These are phyloP conservation scores for Candida anutae DNA, from an alignment of 1,139 yeast species.

Conservation along the genomic window DNA sequence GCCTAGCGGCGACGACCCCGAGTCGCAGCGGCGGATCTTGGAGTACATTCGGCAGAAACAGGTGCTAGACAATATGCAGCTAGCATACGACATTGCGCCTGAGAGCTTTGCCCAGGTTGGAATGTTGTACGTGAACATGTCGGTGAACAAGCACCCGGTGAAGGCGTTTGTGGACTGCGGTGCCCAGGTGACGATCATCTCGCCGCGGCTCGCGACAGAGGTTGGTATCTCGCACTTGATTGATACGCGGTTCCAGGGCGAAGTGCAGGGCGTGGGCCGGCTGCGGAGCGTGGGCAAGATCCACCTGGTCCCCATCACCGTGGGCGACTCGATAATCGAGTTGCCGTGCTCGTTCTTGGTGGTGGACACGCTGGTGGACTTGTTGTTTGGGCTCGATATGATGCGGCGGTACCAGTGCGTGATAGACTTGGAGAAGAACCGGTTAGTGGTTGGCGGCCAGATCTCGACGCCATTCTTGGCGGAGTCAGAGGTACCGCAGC, in stretches of 20 bases:
- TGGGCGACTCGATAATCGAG: slow-evolving; percentile 46
- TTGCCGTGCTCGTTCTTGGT: slow-evolving; percentile 80
- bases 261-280: slow-evolving; percentile 87
- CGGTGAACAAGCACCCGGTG: slow-evolving; percentile 70
- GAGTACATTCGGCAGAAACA: slow-evolving; percentile 67
- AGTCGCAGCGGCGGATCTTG: slow-evolving; percentile 56
- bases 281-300: slow-evolving; percentile 74
- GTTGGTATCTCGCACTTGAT: slow-evolving; percentile 67
- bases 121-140: slow-evolving; percentile 75
- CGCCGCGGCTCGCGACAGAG: slow-evolving; percentile 66
- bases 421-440: slow-evolving; percentile 64
- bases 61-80: slow-evolving; percentile 67
- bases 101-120: slow-evolving; percentile 77
- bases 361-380: slow-evolving; percentile 66
- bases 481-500: slow-evolving; percentile 63
- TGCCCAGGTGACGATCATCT: slow-evolving; percentile 83
- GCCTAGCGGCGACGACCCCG: slow-evolving; percentile 68
- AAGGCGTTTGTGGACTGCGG: slow-evolving; percentile 97
- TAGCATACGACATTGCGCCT: slow-evolving; percentile 83
- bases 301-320: slow-evolving; percentile 80
- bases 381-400: slow-evolving; percentile 69
- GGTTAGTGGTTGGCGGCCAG: slow-evolving; percentile 63
- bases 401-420: slow-evolving; percentile 80
- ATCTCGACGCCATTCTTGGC: slow-evolving; percentile 62
- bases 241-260: slow-evolving; percentile 76